These are phyloP conservation scores for Penicillium frequentans DNA, from an alignment of 2,329 filamentous ascomycete genomes.

Conservation along the genomic window DNA sequence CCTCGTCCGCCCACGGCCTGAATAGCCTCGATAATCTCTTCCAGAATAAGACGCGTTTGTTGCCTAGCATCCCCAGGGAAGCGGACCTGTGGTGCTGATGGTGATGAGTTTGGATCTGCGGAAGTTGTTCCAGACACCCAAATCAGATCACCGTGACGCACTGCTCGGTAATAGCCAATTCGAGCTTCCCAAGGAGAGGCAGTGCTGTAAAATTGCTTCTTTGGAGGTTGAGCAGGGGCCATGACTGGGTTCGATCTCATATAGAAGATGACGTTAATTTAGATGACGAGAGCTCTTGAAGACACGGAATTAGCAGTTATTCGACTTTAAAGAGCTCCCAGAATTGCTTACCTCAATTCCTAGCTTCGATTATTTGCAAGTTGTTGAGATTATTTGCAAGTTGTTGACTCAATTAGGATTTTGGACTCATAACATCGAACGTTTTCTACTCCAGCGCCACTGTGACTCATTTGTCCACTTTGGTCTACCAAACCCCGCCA, in stretches of 20 bases:
- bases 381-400: not conserved
- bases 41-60: conserved; percentile 31
- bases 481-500: not conserved
- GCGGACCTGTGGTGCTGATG: conserved; percentile 28
- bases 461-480: not conserved
- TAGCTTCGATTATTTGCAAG: too few species aligned
- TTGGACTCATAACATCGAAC: not conserved
- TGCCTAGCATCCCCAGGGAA: conserved; percentile 32
- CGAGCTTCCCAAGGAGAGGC: conserved; percentile 37
- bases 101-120: conserved; percentile 31
- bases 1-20: conserved; percentile 32
- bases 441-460: not conserved
- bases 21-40: conserved; percentile 32
- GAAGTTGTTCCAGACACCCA: conserved; percentile 43
- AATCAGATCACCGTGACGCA: conserved; percentile 36
- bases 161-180: conserved; percentile 41
- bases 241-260: not conserved
- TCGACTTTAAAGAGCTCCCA: not conserved
- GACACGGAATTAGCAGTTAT: not conserved
- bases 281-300: not conserved
- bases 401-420: not conserved
- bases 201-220: conserved; percentile 32
- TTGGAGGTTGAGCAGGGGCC: not conserved
- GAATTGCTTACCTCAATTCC: not conserved
- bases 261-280: not conserved